phyloP scores from a whole-genome alignment of 805 yeast species.

The Clavispora santaluciae region DNA sequence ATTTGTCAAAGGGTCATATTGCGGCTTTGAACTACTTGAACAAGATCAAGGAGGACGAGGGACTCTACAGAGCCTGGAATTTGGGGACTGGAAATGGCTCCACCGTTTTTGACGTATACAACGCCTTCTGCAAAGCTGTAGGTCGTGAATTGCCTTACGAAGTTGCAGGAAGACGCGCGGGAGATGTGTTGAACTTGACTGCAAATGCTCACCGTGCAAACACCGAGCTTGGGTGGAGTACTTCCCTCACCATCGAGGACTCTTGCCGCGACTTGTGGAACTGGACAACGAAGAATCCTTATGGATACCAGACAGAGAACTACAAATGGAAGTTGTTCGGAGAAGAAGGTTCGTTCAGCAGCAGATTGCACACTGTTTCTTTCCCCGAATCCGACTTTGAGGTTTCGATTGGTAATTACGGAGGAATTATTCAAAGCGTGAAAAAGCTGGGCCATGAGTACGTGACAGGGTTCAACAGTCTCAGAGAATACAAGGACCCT shows the following conservation, averaged over 20 bases:
- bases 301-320: constrained; percentile 43
- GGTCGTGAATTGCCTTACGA: constrained; percentile 62
- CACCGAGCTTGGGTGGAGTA: constrained; percentile 60
- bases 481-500: constrained; percentile 20
- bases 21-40: constrained; percentile 59
- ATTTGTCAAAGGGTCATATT: constrained; percentile 72
- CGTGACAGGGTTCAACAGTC: constrained; percentile 36
- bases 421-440: constrained; percentile 46
- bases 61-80: constrained; percentile 73
- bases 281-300: constrained; percentile 69
- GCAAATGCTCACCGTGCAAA: constrained; percentile 68
- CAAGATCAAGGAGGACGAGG: constrained; percentile 27
- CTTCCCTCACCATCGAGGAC: constrained; percentile 48
- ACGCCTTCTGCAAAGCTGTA: constrained; percentile 60
- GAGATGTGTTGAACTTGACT: constrained; percentile 73
- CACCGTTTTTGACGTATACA: constrained; percentile 67
- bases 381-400: constrained; percentile 26
- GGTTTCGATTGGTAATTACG: constrained; percentile 45
- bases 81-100: constrained; percentile 79
- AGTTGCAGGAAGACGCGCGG: constrained; percentile 62
- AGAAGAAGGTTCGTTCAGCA: constrained; percentile 17
- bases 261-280: constrained; percentile 75
- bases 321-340: constrained; percentile 31
- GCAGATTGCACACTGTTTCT: constrained; percentile 32
- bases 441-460: constrained; percentile 35